Base-by-base conservation (phyloP, 345 rosid genomes). In the Microcos paniculata region DNA sequence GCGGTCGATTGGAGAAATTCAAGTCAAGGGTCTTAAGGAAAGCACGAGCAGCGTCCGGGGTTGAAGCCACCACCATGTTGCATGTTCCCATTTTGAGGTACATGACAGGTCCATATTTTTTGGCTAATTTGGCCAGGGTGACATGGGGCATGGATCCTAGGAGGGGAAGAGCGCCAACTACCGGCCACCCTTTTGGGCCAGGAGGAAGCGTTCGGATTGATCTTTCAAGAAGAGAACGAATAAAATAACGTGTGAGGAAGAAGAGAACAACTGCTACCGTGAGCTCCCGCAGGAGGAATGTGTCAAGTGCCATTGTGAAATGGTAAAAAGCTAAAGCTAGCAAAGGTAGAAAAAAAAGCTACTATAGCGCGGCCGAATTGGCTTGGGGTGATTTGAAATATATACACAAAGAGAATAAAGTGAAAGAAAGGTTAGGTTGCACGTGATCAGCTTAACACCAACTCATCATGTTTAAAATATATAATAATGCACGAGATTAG, bases 81-180 rank as follows among this genome's bases (percentile, higher is more conserved):
- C 81, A 62, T 0, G 88, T 83, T 7, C 92, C 92, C 84, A 90
- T 84, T 42, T 83, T 87, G 1, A 90, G 83, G 79, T 81, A 76
- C 84, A 89, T 81, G 1, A 89, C 72, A 0, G 92, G 88, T 1
- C 94, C 92, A 3, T 88, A 88, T 42, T 71, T 75, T 53, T 83
- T 84, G 28, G 94, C 86, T 84, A 90, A 69, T 15, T 82, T 58
- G 48, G 91, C 87, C 7, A 90, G 33, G 31, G 78, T 28, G 14
- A 79, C 88, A 72, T 90, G 94, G 4, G 94, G 94, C 88, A 84
- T 82, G 76, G 75, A 23, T 3, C 92, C 90, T 6, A 90, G 69
- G 19, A 85, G 82, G 3, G 91, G 94, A 23, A 90, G 83, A 3
- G 87, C 87, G 0, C 92, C 92, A 0, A 90, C 45, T 12, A 88